Evolutionary conservation across 495 filamentous ascomycete genomes (phyloP), one percentile per base, ranked within the genome.

Genomic region (Penicillium cataractarum): DNA sequence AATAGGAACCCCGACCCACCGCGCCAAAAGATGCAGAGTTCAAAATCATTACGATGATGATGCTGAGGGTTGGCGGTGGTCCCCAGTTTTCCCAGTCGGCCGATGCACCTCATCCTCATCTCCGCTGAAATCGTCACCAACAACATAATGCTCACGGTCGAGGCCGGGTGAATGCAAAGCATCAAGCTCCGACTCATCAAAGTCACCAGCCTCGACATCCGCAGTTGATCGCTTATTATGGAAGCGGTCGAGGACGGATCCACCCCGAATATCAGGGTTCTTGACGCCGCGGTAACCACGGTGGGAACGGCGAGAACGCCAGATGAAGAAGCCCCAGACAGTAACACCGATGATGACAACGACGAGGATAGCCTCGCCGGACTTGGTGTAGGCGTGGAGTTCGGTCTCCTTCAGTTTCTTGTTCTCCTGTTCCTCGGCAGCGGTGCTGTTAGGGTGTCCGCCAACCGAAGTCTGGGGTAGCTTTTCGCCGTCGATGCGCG

Each of bases 351-450:
- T 87, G 40, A 89, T 84, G 26, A 98, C 92, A 32, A 99, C 85
- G 3, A 93, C 86, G 1, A 99, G 84, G 3, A 92, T 94, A 3
- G 94, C 87, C 75, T 97, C 93, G 26, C 95, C 95, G 2, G 91
- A 95, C 64, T 92, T 90, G 71, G 90, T 89, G 73, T 99, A 99
- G 1, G 95, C 95, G 37, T 89, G 86, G 91, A 93, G 95, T 68
- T 93, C 92, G 9, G 95, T 92, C 22, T 91, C 85, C 66, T 94
- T 88, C 15, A 97, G 74, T 72, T 90, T 91, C 60, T 86, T 82
- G 65, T 90, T 83, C 74, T 93, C 89, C 21, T 85, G 85, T 67
- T 94, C 80, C 64, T 91, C 84, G 15, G 89, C 89, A 6, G 80
- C 81, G 4, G 89, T 91, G 59, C 87, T 89, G 72, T 93, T 96